These are phyloP conservation scores for Coemansia erecta DNA, from an alignment of 192 early-diverging fungal species.

Conservation along the genomic window DNA sequence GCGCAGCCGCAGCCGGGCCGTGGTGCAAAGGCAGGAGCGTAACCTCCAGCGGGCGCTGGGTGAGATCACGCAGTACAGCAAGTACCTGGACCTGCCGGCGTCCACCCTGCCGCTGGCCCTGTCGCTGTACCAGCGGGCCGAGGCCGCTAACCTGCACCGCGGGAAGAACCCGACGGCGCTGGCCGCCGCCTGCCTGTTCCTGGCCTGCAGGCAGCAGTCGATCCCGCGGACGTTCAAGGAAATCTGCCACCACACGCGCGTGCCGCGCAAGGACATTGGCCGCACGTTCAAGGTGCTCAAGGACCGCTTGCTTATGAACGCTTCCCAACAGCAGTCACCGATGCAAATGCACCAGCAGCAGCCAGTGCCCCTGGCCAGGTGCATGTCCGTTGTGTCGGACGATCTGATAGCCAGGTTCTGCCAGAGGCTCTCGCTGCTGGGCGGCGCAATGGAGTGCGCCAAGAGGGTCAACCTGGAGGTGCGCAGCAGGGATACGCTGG, in stretches of 20 bases:
- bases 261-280: conserved; percentile 93
- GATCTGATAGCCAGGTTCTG: conserved; percentile 81
- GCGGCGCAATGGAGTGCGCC: conserved; percentile 68
- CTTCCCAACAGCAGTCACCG: no score
- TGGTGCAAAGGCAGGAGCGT: conserved; percentile 70
- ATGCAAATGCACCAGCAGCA: no score
- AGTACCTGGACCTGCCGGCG: conserved; percentile 74
- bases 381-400: conserved; percentile 64
- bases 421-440: conserved; percentile 66
- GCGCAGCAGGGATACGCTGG: conserved; percentile 78
- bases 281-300: conserved; percentile 62
- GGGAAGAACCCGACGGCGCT: conserved; percentile 82
- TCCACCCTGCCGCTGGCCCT: conserved; percentile 78
- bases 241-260: conserved; percentile 82
- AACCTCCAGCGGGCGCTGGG: conserved; percentile 72
- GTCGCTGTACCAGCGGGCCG: conserved; percentile 81
- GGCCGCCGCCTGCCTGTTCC: conserved; percentile 88
- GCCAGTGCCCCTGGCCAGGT: no score
- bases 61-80: conserved; percentile 76
- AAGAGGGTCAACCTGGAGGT: conserved; percentile 68
- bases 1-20: conserved; percentile 55
- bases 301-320: no score
- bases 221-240: conserved; percentile 92
- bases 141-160: conserved; percentile 75
- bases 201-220: conserved; percentile 83